A percentile compares a stretch with the other conserved stretches of the same genome.
Evolutionary conservation across 345 rosid species (phyloP).

Genomic region (Brassica rapa): DNA sequence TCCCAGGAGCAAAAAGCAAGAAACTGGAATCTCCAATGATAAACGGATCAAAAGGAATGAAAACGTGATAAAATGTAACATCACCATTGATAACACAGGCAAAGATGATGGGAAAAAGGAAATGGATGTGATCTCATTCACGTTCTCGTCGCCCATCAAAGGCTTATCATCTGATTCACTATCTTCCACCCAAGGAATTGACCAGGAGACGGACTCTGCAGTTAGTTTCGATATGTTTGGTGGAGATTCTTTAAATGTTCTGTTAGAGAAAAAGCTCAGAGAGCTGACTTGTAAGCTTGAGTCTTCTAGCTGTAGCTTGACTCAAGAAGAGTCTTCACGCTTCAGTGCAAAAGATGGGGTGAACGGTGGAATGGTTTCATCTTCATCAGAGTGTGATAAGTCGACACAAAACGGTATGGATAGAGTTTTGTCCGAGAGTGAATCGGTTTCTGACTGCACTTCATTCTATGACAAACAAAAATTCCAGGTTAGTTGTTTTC

Average conservation of each 20-base stretch:
- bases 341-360: not conserved
- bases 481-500: not conserved
- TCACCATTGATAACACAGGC: not conserved
- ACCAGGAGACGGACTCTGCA: not conserved
- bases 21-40: not conserved
- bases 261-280: not conserved
- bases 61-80: not conserved
- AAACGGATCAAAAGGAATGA: not conserved
- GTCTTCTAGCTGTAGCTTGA: not conserved
- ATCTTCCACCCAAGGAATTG: not conserved
- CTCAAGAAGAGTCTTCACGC: not conserved
- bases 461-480: not conserved
- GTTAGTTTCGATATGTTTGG: not conserved
- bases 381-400: not conserved
- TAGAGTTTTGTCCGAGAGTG: not conserved
- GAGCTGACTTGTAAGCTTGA: not conserved
- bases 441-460: constrained; percentile 2
- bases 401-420: not conserved
- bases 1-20: not conserved
- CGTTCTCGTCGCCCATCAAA: not conserved
- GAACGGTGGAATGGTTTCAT: not conserved
- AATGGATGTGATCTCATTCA: not conserved
- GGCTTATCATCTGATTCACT: constrained; percentile 1
- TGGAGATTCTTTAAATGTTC: not conserved
- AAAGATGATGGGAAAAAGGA: not conserved